Evolutionary conservation across 2,329 filamentous ascomycete genomes (phyloP).

Genomic region (Exutisphaerella laricina): DNA sequence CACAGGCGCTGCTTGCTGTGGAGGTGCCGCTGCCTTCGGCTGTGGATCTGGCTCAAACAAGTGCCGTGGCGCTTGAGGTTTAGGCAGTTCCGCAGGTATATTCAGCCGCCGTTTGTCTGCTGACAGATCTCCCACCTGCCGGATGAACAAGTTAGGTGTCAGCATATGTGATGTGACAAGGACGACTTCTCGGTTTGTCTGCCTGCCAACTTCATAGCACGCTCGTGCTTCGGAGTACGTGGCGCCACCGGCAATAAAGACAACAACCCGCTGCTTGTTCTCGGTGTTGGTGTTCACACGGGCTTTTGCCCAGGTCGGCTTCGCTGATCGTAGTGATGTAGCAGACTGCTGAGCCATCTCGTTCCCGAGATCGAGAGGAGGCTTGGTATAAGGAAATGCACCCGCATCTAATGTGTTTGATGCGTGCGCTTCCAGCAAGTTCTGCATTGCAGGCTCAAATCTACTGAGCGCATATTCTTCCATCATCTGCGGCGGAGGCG

Average conservation of each 20-base stretch:
- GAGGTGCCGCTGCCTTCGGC: conserved; percentile 48
- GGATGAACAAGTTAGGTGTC: conserved; percentile 73
- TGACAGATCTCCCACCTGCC: conserved; percentile 75
- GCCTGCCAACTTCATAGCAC: conserved; percentile 78
- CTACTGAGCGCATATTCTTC: conserved; percentile 84
- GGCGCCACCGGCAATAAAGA: conserved; percentile 92
- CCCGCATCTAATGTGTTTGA: conserved; percentile 39
- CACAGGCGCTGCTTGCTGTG: conserved; percentile 13
- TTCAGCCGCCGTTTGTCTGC: conserved; percentile 69
- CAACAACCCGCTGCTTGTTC: conserved; percentile 81
- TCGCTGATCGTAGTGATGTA: conserved; percentile 75
- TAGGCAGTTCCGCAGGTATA: conserved; percentile 73
- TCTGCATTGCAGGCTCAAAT: conserved; percentile 74
- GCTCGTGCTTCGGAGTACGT: conserved; percentile 85
- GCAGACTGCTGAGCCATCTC: conserved; percentile 49
- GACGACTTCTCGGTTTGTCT: conserved; percentile 74
- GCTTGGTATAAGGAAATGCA: conserved; percentile 46
- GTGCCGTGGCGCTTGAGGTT: conserved; percentile 76
- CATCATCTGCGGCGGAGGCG: conserved; percentile 48
- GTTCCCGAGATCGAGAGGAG: conserved; percentile 55
- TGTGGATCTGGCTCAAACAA: conserved; percentile 68
- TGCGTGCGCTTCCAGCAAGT: conserved; percentile 69
- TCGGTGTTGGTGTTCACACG: conserved; percentile 60
- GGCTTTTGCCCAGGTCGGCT: conserved; percentile 90
- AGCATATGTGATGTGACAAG: conserved; percentile 90